Evolutionary conservation across 1,139 yeast species (phyloP).

Genomic region (Kurtzmaniella quercitrusa): DNA sequence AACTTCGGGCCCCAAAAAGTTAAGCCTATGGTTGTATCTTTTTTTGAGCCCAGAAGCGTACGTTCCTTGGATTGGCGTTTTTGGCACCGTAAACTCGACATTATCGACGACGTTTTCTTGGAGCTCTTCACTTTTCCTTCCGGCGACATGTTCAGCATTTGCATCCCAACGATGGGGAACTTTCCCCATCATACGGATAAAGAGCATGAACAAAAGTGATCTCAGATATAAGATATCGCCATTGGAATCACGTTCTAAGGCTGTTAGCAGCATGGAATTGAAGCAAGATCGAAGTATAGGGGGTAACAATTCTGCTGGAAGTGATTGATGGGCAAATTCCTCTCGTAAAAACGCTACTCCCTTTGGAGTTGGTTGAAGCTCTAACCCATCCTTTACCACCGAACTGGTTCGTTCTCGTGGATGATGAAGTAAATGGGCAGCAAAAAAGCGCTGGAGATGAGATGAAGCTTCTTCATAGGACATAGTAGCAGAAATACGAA

Average conservation of each 20-base stretch:
- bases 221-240: slow-evolving; percentile 56
- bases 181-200: slow-evolving; percentile 61
- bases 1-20: neutral
- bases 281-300: slow-evolving; percentile 47
- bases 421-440: slow-evolving; percentile 67
- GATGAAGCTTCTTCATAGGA: slow-evolving; percentile 37
- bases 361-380: slow-evolving; percentile 86
- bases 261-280: slow-evolving; percentile 70
- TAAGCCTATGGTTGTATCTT: neutral
- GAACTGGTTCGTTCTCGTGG: slow-evolving; percentile 69
- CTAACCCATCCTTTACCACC: slow-evolving; percentile 35
- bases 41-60: slow-evolving; percentile 3
- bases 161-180: slow-evolving; percentile 70
- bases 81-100: neutral
- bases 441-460: slow-evolving; percentile 53
- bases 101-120: neutral
- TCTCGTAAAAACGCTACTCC: slow-evolving; percentile 69
- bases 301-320: slow-evolving; percentile 36
- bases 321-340: slow-evolving; percentile 57
- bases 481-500: neutral
- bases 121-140: neutral
- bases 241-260: slow-evolving; percentile 60
- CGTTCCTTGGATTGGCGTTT: neutral
- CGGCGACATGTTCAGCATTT: slow-evolving; percentile 7
- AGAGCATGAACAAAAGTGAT: slow-evolving; percentile 60